A percentile compares a stretch with the other conserved stretches of the same genome.
These are phyloP conservation scores for Dactylonectria estremocensis DNA, from an alignment of 2,329 filamentous ascomycete species.

Conservation along the genomic window DNA sequence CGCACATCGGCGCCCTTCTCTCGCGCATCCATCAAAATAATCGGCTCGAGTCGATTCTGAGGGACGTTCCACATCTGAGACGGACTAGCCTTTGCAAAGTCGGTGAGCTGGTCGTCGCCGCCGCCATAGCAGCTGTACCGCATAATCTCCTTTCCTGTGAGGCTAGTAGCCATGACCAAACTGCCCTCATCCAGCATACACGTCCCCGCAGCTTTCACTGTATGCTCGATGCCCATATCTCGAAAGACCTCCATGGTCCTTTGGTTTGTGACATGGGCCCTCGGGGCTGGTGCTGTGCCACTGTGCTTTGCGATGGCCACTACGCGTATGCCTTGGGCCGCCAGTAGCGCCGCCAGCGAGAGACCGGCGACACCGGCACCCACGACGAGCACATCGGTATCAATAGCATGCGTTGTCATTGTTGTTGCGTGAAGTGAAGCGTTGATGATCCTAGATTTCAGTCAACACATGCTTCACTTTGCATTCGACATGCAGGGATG, in stretches of 20 bases:
- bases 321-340: slow-evolving; percentile 6
- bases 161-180: slow-evolving; percentile 34
- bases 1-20: slow-evolving; percentile 31
- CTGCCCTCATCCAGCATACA: slow-evolving; percentile 17
- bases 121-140: slow-evolving; percentile 34
- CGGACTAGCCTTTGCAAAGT: slow-evolving; percentile 34
- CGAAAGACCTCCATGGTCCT: slow-evolving; percentile 35
- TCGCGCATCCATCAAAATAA: slow-evolving; percentile 16
- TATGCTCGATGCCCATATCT: slow-evolving; percentile 29
- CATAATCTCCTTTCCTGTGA: slow-evolving; percentile 29
- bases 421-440: background rate
- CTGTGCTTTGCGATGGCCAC: slow-evolving; percentile 34
- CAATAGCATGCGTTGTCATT: slow-evolving; percentile 24
- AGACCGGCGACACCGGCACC: slow-evolving; percentile 31
- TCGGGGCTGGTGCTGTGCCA: slow-evolving; percentile 28
- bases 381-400: slow-evolving; percentile 31
- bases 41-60: slow-evolving; percentile 26
- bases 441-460: too few relatives aligned
- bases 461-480: too few relatives aligned
- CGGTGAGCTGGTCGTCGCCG: slow-evolving; percentile 28
- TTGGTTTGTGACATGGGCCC: slow-evolving; percentile 34
- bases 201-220: slow-evolving; percentile 24
- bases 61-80: slow-evolving; percentile 29
- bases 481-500: too few relatives aligned
- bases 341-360: slow-evolving; percentile 26